These are phyloP conservation scores for Myxozyma neglecta DNA, from an alignment of 805 yeast genomes.

Conservation along the genomic window DNA sequence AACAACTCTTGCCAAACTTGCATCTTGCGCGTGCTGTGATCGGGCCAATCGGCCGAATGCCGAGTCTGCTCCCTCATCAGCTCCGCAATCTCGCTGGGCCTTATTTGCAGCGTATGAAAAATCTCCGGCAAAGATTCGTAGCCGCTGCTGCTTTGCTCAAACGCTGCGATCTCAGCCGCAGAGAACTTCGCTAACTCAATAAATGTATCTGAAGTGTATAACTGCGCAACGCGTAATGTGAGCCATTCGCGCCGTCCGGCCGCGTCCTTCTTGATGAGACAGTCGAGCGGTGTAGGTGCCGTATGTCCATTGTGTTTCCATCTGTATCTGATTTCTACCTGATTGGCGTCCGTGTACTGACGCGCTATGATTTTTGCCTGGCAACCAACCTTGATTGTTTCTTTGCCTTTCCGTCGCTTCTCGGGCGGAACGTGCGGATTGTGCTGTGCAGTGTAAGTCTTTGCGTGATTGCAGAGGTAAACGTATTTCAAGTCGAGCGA, in stretches of 20 bases:
- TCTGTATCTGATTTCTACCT: conserved; percentile 23
- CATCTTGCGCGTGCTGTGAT: conserved; percentile 6
- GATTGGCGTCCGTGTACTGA: conserved; percentile 26
- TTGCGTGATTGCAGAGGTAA: conserved; percentile 26
- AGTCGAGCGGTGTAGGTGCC: conserved; percentile 13
- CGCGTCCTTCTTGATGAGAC: conserved; percentile 15
- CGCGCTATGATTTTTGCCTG: conserved; percentile 27
- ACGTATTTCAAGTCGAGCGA: conserved; percentile 27
- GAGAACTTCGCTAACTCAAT: conserved; percentile 19
- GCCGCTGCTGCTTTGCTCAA: conserved; percentile 7
- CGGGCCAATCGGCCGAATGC: conserved; percentile 21
- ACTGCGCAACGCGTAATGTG: conserved; percentile 17
- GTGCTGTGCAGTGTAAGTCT: conserved; percentile 21
- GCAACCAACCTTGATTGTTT: conserved; percentile 28
- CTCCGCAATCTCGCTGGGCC: conserved; percentile 14
- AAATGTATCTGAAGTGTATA: conserved; percentile 21
- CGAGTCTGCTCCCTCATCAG: conserved; percentile 13
- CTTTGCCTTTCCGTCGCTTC: conserved; percentile 25
- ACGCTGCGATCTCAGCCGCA: conserved; percentile 13
- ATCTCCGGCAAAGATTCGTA: conserved; percentile 16
- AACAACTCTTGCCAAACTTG: conserved; percentile 25
- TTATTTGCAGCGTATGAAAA: conserved; percentile 4
- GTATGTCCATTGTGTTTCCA: conserved; percentile 27
- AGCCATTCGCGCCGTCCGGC: conserved; percentile 19
- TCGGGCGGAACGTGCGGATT: conserved; percentile 25